phyloP scores from a whole-genome alignment of 2,329 filamentous ascomycete genomes.

The Ilyonectria destructans region DNA sequence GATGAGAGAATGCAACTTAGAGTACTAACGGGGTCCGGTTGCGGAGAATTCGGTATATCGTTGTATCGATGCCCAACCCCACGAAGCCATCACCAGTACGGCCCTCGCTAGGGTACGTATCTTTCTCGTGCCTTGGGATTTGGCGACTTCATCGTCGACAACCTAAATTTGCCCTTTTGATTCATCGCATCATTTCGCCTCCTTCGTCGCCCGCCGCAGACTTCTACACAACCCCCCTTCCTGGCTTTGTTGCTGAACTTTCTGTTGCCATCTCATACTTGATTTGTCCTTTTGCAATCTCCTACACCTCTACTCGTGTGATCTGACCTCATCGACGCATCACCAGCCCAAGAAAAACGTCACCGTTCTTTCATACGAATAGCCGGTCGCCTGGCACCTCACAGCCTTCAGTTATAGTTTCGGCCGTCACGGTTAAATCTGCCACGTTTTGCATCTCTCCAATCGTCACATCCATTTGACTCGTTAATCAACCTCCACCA shows the following conservation, averaged over 20 bases:
- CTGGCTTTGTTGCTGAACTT: not conserved
- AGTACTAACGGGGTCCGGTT: slow-evolving; percentile 14
- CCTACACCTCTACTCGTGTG: not conserved
- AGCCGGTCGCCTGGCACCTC: not conserved
- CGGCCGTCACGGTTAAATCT: too few relatives aligned
- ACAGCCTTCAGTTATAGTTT: not conserved
- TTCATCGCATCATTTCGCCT: slow-evolving; percentile 13
- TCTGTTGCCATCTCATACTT: not conserved
- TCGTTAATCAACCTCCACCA: not conserved
- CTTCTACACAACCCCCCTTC: too few relatives aligned
- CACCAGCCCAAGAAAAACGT: not conserved
- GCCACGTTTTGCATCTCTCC: not conserved
- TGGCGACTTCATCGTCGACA: slow-evolving; percentile 6
- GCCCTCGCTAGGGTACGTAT: slow-evolving; percentile 11
- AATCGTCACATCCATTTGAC: not conserved
- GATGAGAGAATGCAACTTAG: slow-evolving; percentile 28
- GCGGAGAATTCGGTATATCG: slow-evolving; percentile 6
- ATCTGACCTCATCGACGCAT: slow-evolving; percentile 5
- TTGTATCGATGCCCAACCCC: slow-evolving; percentile 4
- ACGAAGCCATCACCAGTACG: slow-evolving; percentile 8
- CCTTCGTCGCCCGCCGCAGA: not conserved
- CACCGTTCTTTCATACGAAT: not conserved
- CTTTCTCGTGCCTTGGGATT: not conserved
- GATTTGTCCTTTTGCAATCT: not conserved
- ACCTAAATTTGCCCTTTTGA: slow-evolving; percentile 22